Conservation (phyloP, 2,329 filamentous ascomycete species). For the Diaporthe helianthi region DNA sequence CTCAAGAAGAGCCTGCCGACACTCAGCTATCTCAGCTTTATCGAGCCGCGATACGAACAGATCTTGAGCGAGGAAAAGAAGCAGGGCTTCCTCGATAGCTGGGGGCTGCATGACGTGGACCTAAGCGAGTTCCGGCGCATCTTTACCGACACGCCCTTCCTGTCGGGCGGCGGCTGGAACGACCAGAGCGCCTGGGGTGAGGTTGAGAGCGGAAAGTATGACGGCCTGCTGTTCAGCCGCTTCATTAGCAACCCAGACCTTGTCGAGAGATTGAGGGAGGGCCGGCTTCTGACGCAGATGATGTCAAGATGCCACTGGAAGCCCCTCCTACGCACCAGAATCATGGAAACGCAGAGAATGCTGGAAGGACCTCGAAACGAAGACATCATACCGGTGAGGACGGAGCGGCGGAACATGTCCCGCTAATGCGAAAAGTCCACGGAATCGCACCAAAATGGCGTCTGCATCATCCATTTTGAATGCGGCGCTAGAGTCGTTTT, state of each 20-base stretch:
- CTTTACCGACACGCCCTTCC: slow-evolving; percentile 39
- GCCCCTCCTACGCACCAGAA: too few relatives aligned
- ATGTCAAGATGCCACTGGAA: too few relatives aligned
- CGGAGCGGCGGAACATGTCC: too few relatives aligned
- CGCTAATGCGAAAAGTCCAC: too few relatives aligned
- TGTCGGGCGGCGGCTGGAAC: slow-evolving; percentile 42
- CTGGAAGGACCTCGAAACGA: too few relatives aligned
- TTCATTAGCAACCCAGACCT: slow-evolving; percentile 55
- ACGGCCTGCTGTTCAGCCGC: slow-evolving; percentile 49
- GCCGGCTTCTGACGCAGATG: slow-evolving; percentile 44
- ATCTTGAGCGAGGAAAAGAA: slow-evolving; percentile 42
- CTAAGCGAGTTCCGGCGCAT: slow-evolving; percentile 29
- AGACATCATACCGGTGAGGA: too few relatives aligned
- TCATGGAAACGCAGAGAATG: too few relatives aligned
- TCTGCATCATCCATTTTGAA: too few relatives aligned
- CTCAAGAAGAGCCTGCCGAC: slow-evolving; percentile 52
- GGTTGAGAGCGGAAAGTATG: slow-evolving; percentile 40
- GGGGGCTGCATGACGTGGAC: slow-evolving; percentile 29
- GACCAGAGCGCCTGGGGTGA: slow-evolving; percentile 38
- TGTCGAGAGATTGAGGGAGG: slow-evolving; percentile 47
- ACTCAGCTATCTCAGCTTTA: slow-evolving; percentile 65
- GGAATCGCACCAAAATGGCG: too few relatives aligned
- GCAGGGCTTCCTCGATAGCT: slow-evolving; percentile 37
- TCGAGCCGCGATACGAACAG: slow-evolving; percentile 56
- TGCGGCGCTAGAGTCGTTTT: too few relatives aligned